Base-by-base conservation (phyloP, 2,329 filamentous ascomycete genomes). In the Beauveria bassiana region DNA sequence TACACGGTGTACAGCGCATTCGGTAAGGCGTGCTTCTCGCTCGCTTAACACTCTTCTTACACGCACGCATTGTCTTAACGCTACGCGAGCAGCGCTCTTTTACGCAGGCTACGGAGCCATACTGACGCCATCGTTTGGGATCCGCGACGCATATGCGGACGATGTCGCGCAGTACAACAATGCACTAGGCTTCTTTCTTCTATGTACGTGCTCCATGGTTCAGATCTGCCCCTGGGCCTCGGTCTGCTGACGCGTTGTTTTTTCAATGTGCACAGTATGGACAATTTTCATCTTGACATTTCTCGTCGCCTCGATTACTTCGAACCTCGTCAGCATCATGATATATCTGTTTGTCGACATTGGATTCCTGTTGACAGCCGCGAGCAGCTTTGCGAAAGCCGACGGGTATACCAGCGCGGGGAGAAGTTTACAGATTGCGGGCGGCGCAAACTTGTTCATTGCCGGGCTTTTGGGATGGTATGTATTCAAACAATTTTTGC, bases 1-100 rank as follows among this genome's bases (percentile, higher is more conserved):
- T 84, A 84, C 61, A 83, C 80, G 0, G 78, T 82, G 0, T 75
- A 83, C 42, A 79, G 77, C 62, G 81, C 80, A 7, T 84, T 84
- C 63, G 80, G 81, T 77, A 63, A 52, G 65, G 1, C 24, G 5
- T 12, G 10, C 7, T 38, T 2, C 2, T 38, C 16, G 26, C 12
- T 8, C 14, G 3, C 7, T 49, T 22, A 22, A 43, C 31, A 31
- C 43, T 5, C 31, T 12, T 34, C 31, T 26, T 28, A 20, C 22
- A 26, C 20, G n/a, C 51, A 10, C 5, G 12, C 8, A 7, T 53
- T 3, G 10, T 18, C 22, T 49, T 49, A 49, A 58, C 20, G 9
- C 14, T 1, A 26, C 14, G 31, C 20, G 10, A 20, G 9, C 24
- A 69, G 67, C 66, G 1, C 55, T 70, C 0, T 70, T 70, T 42